Evolutionary conservation across 2,329 filamentous ascomycete genomes (phyloP).

Genomic region (Penicillium frequentans): DNA sequence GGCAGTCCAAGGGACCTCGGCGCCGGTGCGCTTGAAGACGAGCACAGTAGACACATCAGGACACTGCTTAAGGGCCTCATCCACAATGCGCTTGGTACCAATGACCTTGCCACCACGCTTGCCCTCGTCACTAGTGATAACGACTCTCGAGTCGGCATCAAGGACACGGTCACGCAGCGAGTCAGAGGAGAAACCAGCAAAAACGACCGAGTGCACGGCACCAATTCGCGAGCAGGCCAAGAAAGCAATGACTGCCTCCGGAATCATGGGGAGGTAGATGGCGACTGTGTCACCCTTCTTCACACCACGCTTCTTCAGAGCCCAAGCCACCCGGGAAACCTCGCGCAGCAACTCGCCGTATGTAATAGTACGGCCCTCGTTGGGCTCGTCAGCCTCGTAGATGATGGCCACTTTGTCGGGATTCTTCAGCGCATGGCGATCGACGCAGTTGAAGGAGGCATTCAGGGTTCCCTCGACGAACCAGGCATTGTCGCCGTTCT

Average conservation of each 20-base stretch:
- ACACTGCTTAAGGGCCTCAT: conserved; percentile 95
- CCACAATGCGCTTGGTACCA: conserved; percentile 98
- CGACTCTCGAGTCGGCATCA: conserved; percentile 85
- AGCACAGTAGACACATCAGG: conserved; percentile 81
- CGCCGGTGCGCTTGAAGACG: conserved; percentile 92
- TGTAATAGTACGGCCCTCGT: conserved; percentile 83
- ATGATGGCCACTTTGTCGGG: conserved; percentile 94
- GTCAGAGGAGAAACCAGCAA: conserved; percentile 95
- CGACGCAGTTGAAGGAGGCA: conserved; percentile 95
- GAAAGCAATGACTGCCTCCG: conserved; percentile 88
- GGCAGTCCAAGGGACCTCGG: conserved; percentile 85
- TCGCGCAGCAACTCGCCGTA: conserved; percentile 91
- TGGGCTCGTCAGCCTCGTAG: conserved; percentile 93
- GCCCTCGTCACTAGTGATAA: conserved; percentile 97
- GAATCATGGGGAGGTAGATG: conserved; percentile 98
- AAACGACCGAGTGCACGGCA: conserved; percentile 94
- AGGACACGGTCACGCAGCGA: conserved; percentile 93
- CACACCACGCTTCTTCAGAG: conserved; percentile 92
- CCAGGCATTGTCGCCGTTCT: conserved; percentile 84
- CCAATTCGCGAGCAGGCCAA: conserved; percentile 90
- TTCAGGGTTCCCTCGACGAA: conserved; percentile 93
- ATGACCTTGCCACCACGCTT: conserved; percentile 97
- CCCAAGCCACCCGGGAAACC: conserved; percentile 83
- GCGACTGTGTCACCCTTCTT: conserved; percentile 96
- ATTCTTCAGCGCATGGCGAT: conserved; percentile 93